Evolutionary conservation across 2,329 filamentous ascomycete species (phyloP).

Genomic region (Claviceps africana): DNA sequence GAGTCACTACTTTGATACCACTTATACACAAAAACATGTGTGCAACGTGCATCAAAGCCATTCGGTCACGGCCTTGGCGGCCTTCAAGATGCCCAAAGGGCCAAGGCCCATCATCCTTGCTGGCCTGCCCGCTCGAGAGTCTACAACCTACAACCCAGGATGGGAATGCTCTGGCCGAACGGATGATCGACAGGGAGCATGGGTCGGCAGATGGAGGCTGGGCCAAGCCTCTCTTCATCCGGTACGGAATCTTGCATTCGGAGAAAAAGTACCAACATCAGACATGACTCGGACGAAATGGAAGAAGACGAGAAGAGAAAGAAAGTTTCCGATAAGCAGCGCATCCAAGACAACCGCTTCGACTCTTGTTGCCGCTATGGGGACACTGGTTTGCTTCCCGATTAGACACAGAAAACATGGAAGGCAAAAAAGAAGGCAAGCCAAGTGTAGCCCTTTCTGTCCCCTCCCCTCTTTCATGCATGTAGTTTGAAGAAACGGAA

Average conservation of each 20-base stretch:
- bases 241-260: slow-evolving; percentile 1
- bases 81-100: slow-evolving; percentile 1
- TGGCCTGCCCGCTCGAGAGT: neutral
- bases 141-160: too few relatives aligned
- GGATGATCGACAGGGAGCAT: neutral
- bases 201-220: slow-evolving; percentile 1
- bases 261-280: neutral
- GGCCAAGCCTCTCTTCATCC: neutral
- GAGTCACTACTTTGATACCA: too few relatives aligned
- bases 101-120: neutral
- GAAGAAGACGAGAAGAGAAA: neutral
- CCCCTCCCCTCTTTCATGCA: neutral
- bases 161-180: neutral
- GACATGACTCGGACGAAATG: neutral
- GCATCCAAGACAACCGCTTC: neutral
- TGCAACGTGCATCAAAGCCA: neutral
- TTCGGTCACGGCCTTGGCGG: neutral
- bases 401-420: neutral
- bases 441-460: neutral
- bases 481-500: neutral
- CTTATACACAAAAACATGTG: neutral
- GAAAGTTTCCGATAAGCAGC: neutral
- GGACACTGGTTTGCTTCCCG: neutral
- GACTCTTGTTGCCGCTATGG: neutral
- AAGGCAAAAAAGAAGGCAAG: neutral